Percentiles rank a stretch among this genome's conserved stretches.
These are phyloP conservation scores for Inga laurina DNA, from an alignment of 306 rosid species.

Conservation along the genomic window DNA sequence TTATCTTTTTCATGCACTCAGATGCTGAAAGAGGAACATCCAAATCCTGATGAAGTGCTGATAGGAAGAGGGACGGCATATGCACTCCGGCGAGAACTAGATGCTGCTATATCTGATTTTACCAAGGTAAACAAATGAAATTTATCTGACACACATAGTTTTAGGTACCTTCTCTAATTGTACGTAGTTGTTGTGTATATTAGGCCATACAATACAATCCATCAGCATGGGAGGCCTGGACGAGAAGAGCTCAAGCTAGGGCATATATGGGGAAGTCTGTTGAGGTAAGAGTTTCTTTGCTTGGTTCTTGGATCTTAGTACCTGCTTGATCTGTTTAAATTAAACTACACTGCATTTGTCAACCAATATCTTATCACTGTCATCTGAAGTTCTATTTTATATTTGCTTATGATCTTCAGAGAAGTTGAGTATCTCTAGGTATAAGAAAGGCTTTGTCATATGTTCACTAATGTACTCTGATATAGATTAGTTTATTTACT, in stretches of 20 bases:
- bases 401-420: too few species aligned
- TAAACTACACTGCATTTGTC: too few species aligned
- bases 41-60: constrained; percentile 89
- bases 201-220: constrained; percentile 93
- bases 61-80: constrained; percentile 95
- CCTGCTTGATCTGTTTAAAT: not conserved
- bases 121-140: constrained; percentile 62
- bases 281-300: constrained; percentile 57
- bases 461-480: too few species aligned
- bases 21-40: constrained; percentile 89
- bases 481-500: too few species aligned
- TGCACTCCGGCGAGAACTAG: constrained; percentile 87
- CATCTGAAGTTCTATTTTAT: too few species aligned
- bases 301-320: constrained; percentile 8
- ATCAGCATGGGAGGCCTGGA: constrained; percentile 94
- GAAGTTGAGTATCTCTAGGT: too few species aligned
- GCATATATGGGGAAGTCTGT: constrained; percentile 86
- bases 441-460: too few species aligned
- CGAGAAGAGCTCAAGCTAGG: constrained; percentile 95
- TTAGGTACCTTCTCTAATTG: constrained; percentile 17
- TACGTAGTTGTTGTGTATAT: constrained; percentile 30
- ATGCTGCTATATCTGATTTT: constrained; percentile 87
- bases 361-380: too few species aligned
- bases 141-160: constrained; percentile 24
- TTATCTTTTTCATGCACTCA: constrained; percentile 24